phyloP scores from a whole-genome alignment of 106 monocot genomes.

The Dactylorhiza incarnata region DNA sequence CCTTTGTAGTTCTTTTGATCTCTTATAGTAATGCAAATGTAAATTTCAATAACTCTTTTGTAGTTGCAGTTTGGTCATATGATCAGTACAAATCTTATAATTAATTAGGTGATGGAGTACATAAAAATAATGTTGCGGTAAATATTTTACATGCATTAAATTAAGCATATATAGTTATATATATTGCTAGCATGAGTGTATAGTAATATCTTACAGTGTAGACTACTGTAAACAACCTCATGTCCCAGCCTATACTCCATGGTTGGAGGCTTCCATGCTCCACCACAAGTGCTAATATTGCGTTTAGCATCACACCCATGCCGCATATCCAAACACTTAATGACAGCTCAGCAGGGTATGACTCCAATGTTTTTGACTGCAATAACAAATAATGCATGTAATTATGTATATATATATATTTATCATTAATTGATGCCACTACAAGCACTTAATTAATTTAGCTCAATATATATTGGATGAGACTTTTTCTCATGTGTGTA shows the following conservation, averaged over 20 bases:
- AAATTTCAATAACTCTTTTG: no score
- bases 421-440: neutral
- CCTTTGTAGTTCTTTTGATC: no score
- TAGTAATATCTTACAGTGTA: neutral
- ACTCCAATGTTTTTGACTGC: conserved; percentile 1
- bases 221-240: neutral
- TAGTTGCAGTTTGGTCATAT: no score
- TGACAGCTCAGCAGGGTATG: conserved; percentile 3
- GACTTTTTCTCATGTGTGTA: neutral
- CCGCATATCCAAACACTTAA: neutral
- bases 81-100: no score
- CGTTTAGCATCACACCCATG: neutral
- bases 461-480: neutral
- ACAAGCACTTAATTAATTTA: neutral
- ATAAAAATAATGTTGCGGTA: no score
- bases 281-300: neutral
- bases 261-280: neutral
- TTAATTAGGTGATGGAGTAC: no score
- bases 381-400: neutral
- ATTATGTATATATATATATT: neutral
- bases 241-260: conserved; percentile 2
- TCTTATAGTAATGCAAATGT: no score
- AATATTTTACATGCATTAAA: no score
- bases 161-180: neutral
- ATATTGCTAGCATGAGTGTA: neutral